phyloP scores from a whole-genome alignment of 2,329 filamentous ascomycete species.

The Botrytis porri region DNA sequence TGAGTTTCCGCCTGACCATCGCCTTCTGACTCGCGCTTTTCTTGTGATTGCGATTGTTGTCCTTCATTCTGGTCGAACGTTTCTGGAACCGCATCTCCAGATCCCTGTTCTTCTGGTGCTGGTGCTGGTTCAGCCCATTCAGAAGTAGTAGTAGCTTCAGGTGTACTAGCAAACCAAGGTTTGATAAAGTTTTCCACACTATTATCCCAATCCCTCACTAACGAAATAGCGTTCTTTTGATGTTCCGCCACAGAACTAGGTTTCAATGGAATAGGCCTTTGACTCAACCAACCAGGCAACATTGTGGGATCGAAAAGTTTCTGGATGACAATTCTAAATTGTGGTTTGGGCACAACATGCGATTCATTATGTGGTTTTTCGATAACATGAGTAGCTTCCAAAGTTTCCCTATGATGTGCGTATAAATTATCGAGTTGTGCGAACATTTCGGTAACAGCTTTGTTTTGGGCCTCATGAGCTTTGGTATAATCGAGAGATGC shows the following conservation, averaged over 20 bases:
- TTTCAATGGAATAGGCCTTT: conserved; percentile 43
- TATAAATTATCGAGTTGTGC: conserved; percentile 35
- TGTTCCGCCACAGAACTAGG: conserved; percentile 51
- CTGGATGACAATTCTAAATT: conserved; percentile 52
- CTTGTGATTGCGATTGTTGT: not conserved
- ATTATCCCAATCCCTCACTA: conserved; percentile 52
- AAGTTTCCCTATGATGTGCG: conserved; percentile 22
- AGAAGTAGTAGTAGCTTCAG: not conserved
- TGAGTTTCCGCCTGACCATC: not conserved
- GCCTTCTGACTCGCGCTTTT: not conserved
- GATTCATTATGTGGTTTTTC: not conserved
- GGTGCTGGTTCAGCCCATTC: not conserved
- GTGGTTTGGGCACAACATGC: conserved; percentile 9
- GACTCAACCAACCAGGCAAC: conserved; percentile 50
- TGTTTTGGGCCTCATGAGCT: conserved; percentile 25
- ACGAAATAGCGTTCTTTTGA: conserved; percentile 51
- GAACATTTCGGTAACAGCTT: conserved; percentile 31
- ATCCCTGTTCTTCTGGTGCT: not conserved
- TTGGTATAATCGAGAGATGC: conserved; percentile 27
- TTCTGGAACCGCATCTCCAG: not conserved
- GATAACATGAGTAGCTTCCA: conserved; percentile 4
- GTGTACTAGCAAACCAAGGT: conserved; percentile 42
- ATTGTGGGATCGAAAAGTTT: conserved; percentile 53
- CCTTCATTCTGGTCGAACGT: not conserved
- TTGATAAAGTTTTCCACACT: conserved; percentile 42